phyloP scores from a whole-genome alignment of 2,329 filamentous ascomycete genomes.

The Alternaria infectoria region DNA sequence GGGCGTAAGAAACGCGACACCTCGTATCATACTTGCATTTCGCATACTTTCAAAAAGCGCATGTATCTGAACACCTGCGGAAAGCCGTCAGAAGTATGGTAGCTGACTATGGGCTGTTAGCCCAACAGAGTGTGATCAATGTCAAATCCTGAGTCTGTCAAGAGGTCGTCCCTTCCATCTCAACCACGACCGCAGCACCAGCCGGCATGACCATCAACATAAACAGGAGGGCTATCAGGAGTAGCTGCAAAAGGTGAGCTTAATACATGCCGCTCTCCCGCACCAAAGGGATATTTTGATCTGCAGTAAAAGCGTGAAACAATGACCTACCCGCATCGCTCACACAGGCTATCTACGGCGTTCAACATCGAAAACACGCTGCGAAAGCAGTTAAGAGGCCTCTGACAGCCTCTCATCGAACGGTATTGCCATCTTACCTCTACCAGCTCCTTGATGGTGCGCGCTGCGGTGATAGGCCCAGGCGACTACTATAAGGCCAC shows the following conservation, averaged over 20 bases:
- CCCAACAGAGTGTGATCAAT: background rate
- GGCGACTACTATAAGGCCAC: background rate
- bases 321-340: background rate
- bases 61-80: background rate
- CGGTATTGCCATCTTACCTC: background rate
- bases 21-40: background rate
- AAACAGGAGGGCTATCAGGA: background rate
- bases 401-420: background rate
- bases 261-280: background rate
- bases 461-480: background rate
- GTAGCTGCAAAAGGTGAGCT: background rate
- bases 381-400: background rate
- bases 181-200: background rate
- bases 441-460: background rate
- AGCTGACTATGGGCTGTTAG: background rate
- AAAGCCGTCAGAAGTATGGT: background rate
- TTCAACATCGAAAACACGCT: background rate
- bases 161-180: background rate
- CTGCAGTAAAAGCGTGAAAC: background rate
- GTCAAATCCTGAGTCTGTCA: background rate
- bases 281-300: background rate
- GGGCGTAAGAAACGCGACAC: background rate
- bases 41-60: background rate
- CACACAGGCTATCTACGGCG: background rate
- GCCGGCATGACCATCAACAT: background rate